Conservation (phyloP, 176 grass and related monocot genomes). For the Carex littledalei region DNA sequence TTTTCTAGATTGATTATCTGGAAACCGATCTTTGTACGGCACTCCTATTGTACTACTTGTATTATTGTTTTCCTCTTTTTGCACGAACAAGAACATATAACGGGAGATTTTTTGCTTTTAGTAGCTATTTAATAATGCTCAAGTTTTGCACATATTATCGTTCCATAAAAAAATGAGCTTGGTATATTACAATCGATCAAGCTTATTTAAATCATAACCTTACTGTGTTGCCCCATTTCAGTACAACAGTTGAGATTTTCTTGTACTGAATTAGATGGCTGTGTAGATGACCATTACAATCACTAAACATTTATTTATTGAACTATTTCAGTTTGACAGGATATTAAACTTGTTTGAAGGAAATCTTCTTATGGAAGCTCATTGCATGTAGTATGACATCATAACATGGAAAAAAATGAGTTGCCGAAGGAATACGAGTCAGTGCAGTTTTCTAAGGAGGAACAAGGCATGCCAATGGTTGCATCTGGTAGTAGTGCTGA, state of each 20-base stretch:
- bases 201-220: neutral
- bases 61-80: neutral
- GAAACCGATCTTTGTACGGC: neutral
- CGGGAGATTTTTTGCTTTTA: neutral
- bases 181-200: neutral
- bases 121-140: neutral
- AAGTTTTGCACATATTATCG: neutral
- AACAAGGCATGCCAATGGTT: neutral
- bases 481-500: neutral
- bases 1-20: conserved; percentile 1
- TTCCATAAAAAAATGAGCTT: neutral
- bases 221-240: neutral
- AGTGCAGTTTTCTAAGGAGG: neutral
- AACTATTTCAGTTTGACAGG: conserved; percentile 4
- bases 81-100: neutral
- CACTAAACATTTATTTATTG: neutral
- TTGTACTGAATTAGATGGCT: neutral
- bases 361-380: neutral
- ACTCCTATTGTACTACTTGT: neutral
- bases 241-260: neutral
- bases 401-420: conserved; percentile 12
- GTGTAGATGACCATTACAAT: neutral
- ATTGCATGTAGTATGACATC: neutral
- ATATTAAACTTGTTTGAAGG: neutral
- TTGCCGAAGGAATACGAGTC: neutral